Evolutionary conservation across 1,284 basidiomycete species (phyloP).

Genomic region (Leccinum pachyderme): DNA sequence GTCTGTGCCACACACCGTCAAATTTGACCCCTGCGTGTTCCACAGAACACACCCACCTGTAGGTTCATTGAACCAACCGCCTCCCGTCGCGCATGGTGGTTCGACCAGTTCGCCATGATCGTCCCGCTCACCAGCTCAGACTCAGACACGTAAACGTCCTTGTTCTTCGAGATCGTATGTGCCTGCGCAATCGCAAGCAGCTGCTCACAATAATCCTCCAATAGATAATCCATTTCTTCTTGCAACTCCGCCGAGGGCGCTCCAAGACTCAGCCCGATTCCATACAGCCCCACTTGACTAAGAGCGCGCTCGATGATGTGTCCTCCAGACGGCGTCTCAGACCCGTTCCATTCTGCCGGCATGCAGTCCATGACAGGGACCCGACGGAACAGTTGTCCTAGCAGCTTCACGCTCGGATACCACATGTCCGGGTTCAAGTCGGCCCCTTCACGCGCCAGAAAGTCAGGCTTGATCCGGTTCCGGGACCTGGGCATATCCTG

Average conservation of each 20-base stretch:
- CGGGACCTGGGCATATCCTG: conserved; percentile 46
- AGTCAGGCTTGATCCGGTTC: conserved; percentile 38
- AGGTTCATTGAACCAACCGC: conserved; percentile 42
- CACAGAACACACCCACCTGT: conserved; percentile 30
- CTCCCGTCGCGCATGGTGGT: conserved; percentile 39
- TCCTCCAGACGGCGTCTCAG: conserved; percentile 29
- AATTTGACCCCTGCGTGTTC: background rate
- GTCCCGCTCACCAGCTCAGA: conserved; percentile 45
- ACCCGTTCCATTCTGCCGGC: conserved; percentile 24
- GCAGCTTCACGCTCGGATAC: conserved; percentile 39
- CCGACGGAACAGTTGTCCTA: conserved; percentile 40
- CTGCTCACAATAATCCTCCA: conserved; percentile 37
- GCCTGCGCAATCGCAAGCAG: conserved; percentile 36
- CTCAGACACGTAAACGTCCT: conserved; percentile 36
- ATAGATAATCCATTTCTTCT: conserved; percentile 37
- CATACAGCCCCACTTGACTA: conserved; percentile 18
- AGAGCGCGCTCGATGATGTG: conserved; percentile 25
- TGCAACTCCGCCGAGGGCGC: conserved; percentile 27
- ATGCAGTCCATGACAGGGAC: conserved; percentile 35
- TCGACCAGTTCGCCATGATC: conserved; percentile 41
- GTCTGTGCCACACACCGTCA: conserved; percentile 28
- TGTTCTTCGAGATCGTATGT: conserved; percentile 36
- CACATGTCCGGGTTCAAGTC: conserved; percentile 23
- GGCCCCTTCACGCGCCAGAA: conserved; percentile 40
- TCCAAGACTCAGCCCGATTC: conserved; percentile 30